Percentiles rank a stretch among this genome's conserved stretches.
phyloP scores from a whole-genome alignment of 768 basidiomycete species.

The Termitomyces sp. region DNA sequence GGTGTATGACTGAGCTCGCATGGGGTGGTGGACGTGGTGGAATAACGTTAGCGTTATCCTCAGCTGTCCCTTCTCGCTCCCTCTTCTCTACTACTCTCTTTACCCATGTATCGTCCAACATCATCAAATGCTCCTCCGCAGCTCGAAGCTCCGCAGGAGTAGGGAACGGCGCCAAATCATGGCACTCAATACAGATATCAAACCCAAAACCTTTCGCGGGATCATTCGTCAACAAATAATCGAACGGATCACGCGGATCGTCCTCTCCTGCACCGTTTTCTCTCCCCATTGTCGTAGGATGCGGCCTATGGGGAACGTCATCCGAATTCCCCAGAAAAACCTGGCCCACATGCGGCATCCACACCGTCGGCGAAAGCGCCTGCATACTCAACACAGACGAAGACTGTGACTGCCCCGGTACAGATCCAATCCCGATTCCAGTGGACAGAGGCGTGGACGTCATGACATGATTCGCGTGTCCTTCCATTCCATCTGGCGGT shows the following conservation, averaged over 20 bases:
- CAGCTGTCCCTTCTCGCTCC: slow-evolving; percentile 19
- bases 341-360: slow-evolving; percentile 60
- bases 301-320: slow-evolving; percentile 54
- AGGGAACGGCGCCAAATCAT: slow-evolving; percentile 77
- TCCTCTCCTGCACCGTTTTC: background rate
- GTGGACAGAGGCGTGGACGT: background rate
- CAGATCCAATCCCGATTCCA: background rate
- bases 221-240: slow-evolving; percentile 38
- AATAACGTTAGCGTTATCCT: slow-evolving; percentile 17
- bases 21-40: slow-evolving; percentile 68
- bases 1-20: slow-evolving; percentile 67
- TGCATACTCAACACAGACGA: slow-evolving; percentile 17
- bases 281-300: slow-evolving; percentile 18
- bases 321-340: slow-evolving; percentile 80
- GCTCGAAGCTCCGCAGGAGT: slow-evolving; percentile 60
- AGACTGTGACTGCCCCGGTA: background rate
- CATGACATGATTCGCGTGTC: slow-evolving; percentile 5
- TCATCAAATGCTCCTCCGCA: slow-evolving; percentile 71
- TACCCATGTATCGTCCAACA: slow-evolving; percentile 66
- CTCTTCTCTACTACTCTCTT: slow-evolving; percentile 33
- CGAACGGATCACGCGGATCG: slow-evolving; percentile 38
- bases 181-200: slow-evolving; percentile 87
- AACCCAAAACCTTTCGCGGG: slow-evolving; percentile 60
- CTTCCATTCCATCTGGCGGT: slow-evolving; percentile 9
- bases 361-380: slow-evolving; percentile 36